These are phyloP conservation scores for Akanthomyces muscarius DNA, from an alignment of 2,329 filamentous ascomycete species.

Conservation along the genomic window DNA sequence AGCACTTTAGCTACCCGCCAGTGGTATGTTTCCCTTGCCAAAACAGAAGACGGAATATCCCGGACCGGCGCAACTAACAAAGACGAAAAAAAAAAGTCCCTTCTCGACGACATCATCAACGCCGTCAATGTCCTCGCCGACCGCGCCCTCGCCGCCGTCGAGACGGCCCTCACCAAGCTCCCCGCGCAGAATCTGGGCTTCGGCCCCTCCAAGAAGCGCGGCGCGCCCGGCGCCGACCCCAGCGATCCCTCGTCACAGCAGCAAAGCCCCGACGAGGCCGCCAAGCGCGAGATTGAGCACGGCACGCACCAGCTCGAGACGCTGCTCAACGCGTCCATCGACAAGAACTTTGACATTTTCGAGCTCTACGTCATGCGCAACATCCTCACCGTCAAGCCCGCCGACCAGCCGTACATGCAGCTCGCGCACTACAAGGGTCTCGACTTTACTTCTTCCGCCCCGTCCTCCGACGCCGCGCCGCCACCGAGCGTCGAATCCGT, in stretches of 20 bases:
- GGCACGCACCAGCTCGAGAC: constrained; percentile 84
- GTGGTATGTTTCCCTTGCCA: constrained; percentile 52
- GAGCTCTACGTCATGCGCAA: constrained; percentile 90
- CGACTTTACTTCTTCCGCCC: constrained; percentile 35
- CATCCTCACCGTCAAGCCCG: constrained; percentile 64
- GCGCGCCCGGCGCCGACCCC: constrained; percentile 23
- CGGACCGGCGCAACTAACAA: constrained; percentile 14
- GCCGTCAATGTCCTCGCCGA: constrained; percentile 91
- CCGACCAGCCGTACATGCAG: constrained; percentile 73
- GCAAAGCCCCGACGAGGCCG: constrained; percentile 38
- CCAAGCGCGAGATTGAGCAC: constrained; percentile 72
- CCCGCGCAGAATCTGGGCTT: constrained; percentile 81
- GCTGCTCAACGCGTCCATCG: constrained; percentile 72
- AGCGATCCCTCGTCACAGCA: constrained; percentile 25
- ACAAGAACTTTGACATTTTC: constrained; percentile 80
- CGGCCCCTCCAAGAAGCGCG: constrained; percentile 42
- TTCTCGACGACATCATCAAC: constrained; percentile 98
- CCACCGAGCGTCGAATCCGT: constrained; percentile 63
- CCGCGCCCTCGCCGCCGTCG: constrained; percentile 81
- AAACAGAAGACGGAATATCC: constrained; percentile 4
- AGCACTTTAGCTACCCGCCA: constrained; percentile 93
- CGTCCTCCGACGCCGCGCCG: constrained; percentile 22
- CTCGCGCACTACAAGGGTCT: constrained; percentile 79
- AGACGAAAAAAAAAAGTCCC: constrained; percentile 57
- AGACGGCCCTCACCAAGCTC: constrained; percentile 71